Base-by-base conservation (phyloP, 768 basidiomycete genomes). In the Boletus reticulatus region DNA sequence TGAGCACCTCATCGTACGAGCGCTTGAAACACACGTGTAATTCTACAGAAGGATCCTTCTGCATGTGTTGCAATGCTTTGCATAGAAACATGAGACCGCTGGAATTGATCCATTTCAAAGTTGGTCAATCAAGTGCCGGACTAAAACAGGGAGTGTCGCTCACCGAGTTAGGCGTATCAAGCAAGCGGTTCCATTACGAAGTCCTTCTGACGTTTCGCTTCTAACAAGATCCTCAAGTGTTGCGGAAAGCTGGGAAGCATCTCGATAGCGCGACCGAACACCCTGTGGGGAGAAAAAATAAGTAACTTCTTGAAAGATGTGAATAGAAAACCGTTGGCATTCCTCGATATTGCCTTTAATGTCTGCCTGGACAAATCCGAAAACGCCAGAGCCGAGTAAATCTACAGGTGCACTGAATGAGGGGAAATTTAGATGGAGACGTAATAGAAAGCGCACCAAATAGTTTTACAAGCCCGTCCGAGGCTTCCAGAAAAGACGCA, bases 381-480 rank as follows among this genome's bases (percentile, higher is more conserved):
- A 90, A 39, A 89, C 78, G 1, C 80, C 81, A 57, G 80, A 80
- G 22, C 87, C 87, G 34, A 89, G 72, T 20, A 89, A 75, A 71
- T 89, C 88, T 88, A 61, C 42, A 60, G 31, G 39, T 58, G 54
- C 50, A 43, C 50, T 50, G 52, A 62, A 46, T 44, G 22, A 66
- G 57, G 58, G 48, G 51, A 42, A 34, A 55, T 42, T 37, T 48
- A 27, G 39, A 48, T 51, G 53, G 48, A 57, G 34, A 67, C 61
- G 59, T 67, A 63, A 69, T 67, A 53, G 50, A 52, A 41, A 56
- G 48, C 81, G 55, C 58, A 87, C 88, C 86, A 66, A 89, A 89
- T 75, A 90, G 75, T 51, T 80, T 75, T 16, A 88, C 77, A 27
- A 98, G 79, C 17, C 92, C 94, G 71, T 96, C 92, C 19, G 92